Base-by-base conservation (phyloP, 768 basidiomycete species). In the Boletales sp. region DNA sequence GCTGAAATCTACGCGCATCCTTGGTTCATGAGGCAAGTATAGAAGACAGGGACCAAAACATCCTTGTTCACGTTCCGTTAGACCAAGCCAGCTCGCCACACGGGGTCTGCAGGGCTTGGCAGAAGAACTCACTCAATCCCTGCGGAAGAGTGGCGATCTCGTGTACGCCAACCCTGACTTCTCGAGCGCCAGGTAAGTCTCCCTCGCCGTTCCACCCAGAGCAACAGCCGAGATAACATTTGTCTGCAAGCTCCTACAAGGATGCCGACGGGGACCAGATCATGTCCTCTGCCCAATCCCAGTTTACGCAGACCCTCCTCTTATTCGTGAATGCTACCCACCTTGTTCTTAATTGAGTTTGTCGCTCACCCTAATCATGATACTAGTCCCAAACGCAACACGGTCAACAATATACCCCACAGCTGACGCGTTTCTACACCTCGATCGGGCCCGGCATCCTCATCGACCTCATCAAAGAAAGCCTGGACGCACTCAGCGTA, bases 381-480 rank as follows among this genome's bases (percentile, higher is more conserved):
- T 8, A 17, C 0, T 58, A 94, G 91, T 88, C 90, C 0, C 87
- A 94, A 77, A 91, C 90, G 0, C 87, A 90, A 70, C 69, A 72
- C 2, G 90, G 90, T 4, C 74, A 72, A 24, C 79, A 83, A 11
- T 90, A 91, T 58, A 83, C 74, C 2, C 86, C 89, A 0, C 78
- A 84, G 50, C 76, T 91, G 15, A 92, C 91, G 1, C 84, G 90
- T 0, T 93, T 94, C 74, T 93, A 90, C 65, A 78, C 85, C 0
- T 65, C 75, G 0, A 63, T 84, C 4, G 72, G 73, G 0, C 86
- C 87, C 0, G 66, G 69, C 0, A 67, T 77, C 4, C 70, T 90
- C 38, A 60, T 83, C 36, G 58, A 68, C 5, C 72, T 84, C 47
- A 67, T 91, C 43, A 72, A 79, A 46, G 77, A 80, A 43, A 76